Evolutionary conservation across 768 basidiomycete species (phyloP).

Genomic region (Harrya chromipes): DNA sequence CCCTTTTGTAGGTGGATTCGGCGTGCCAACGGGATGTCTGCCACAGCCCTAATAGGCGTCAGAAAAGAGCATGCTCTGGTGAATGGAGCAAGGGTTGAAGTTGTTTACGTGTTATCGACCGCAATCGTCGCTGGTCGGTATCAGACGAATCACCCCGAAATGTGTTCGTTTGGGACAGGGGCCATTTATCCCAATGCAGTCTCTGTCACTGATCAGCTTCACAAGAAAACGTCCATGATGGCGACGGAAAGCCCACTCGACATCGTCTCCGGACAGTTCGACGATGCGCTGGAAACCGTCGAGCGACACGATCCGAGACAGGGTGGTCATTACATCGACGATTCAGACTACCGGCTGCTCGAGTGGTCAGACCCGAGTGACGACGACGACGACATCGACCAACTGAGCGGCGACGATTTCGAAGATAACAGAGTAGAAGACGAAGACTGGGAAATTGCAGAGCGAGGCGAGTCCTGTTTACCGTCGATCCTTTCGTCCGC

Average conservation of each 20-base stretch:
- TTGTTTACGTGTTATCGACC: slow-evolving; percentile 15
- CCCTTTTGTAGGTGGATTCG: slow-evolving; percentile 8
- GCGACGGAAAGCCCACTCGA: slow-evolving; percentile 16
- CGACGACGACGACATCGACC: slow-evolving; percentile 13
- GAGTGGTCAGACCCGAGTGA: slow-evolving; percentile 31
- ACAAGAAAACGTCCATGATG: slow-evolving; percentile 14
- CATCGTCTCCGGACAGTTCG: slow-evolving; percentile 55
- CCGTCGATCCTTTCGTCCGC: not conserved
- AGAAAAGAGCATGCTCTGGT: not conserved
- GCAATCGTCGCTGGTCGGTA: not conserved
- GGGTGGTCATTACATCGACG: slow-evolving; percentile 45
- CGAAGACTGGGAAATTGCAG: slow-evolving; percentile 86
- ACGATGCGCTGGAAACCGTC: slow-evolving; percentile 49
- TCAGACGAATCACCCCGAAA: not conserved
- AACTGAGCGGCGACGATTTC: slow-evolving; percentile 47
- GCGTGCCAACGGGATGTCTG: too few relatives aligned
- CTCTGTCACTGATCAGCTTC: not conserved
- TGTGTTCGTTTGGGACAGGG: slow-evolving; percentile 7
- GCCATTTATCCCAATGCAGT: slow-evolving; percentile 9
- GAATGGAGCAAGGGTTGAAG: slow-evolving; percentile 14
- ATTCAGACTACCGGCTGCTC: slow-evolving; percentile 20
- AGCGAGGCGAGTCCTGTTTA: slow-evolving; percentile 56
- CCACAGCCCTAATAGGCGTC: too few relatives aligned
- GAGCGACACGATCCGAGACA: slow-evolving; percentile 18
- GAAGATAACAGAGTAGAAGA: slow-evolving; percentile 69